Evolutionary conservation across 768 basidiomycete genomes (phyloP).

Genomic region (Kwoniella europaea): DNA sequence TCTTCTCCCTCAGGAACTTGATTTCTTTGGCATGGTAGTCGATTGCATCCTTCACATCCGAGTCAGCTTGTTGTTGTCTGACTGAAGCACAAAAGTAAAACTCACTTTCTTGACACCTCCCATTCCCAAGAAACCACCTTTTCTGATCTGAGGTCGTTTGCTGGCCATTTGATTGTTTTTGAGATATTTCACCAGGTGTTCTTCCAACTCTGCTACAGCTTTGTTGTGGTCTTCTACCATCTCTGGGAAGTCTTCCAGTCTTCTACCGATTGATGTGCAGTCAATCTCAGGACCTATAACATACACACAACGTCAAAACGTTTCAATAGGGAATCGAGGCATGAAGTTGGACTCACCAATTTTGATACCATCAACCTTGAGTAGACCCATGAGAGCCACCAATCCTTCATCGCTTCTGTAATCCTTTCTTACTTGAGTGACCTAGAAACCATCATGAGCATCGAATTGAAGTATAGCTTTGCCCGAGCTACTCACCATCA

Average conservation of each 20-base stretch:
- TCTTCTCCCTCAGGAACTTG: constrained; percentile 64
- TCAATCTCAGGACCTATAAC: constrained; percentile 51
- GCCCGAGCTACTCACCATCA: constrained; percentile 62
- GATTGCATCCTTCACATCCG: constrained; percentile 71
- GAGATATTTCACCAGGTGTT: constrained; percentile 84
- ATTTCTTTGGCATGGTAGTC: constrained; percentile 71
- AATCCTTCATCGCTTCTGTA: constrained; percentile 85
- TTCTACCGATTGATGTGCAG: constrained; percentile 62
- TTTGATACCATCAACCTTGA: constrained; percentile 59
- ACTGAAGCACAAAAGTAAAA: not conserved
- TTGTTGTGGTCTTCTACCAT: constrained; percentile 83
- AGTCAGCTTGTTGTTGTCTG: not conserved
- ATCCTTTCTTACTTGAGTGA: constrained; percentile 74
- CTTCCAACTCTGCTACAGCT: constrained; percentile 91
- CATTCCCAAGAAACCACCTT: constrained; percentile 79
- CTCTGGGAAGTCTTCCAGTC: constrained; percentile 84
- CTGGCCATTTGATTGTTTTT: constrained; percentile 78
- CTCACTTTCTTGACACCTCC: constrained; percentile 73
- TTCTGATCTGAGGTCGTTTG: constrained; percentile 77
- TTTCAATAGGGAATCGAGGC: no score
- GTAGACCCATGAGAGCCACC: constrained; percentile 56
- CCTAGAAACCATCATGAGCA: constrained; percentile 56
- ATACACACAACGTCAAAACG: no score
- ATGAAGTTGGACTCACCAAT: constrained; percentile 41
- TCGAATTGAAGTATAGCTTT: not conserved